Percentiles rank a stretch among this genome's conserved stretches.
Conservation (phyloP, 1,284 basidiomycete genomes). For the Cutaneotrichosporon cyanovorans region DNA sequence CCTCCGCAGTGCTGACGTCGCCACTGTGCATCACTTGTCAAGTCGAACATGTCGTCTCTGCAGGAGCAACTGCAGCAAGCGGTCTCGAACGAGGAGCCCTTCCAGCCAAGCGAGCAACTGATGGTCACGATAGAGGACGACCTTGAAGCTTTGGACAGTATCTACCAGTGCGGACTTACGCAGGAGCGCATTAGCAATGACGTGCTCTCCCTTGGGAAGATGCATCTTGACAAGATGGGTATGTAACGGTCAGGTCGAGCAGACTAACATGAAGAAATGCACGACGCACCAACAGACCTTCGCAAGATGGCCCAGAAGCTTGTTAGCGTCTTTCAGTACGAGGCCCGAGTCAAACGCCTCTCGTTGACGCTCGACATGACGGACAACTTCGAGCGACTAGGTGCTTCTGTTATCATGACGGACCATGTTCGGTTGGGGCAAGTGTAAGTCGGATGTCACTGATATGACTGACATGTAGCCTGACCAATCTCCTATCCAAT, state of each 20-base stretch:
- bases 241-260: not conserved
- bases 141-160: slow-evolving; percentile 18
- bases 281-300: slow-evolving; percentile 28
- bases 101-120: slow-evolving; percentile 14
- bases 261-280: slow-evolving; percentile 11
- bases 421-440: slow-evolving; percentile 28
- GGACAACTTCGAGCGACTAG: slow-evolving; percentile 4
- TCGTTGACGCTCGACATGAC: slow-evolving; percentile 6
- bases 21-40: slow-evolving; percentile 38
- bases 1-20: not conserved
- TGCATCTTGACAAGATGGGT: slow-evolving; percentile 31
- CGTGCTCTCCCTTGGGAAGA: slow-evolving; percentile 39
- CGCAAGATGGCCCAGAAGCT: slow-evolving; percentile 26
- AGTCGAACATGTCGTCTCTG: slow-evolving; percentile 32
- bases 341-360: slow-evolving; percentile 37
- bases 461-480: not conserved
- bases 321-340: slow-evolving; percentile 35
- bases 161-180: slow-evolving; percentile 30
- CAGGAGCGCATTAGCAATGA: slow-evolving; percentile 45
- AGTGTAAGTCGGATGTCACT: slow-evolving; percentile 3
- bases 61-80: slow-evolving; percentile 29
- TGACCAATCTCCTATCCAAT: slow-evolving; percentile 29
- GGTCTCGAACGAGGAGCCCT: not conserved
- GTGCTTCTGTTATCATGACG: slow-evolving; percentile 14
- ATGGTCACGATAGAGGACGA: slow-evolving; percentile 14